Evolutionary conservation across 2,329 filamentous ascomycete genomes (phyloP).

Genomic region (Colletotrichum camelliae): DNA sequence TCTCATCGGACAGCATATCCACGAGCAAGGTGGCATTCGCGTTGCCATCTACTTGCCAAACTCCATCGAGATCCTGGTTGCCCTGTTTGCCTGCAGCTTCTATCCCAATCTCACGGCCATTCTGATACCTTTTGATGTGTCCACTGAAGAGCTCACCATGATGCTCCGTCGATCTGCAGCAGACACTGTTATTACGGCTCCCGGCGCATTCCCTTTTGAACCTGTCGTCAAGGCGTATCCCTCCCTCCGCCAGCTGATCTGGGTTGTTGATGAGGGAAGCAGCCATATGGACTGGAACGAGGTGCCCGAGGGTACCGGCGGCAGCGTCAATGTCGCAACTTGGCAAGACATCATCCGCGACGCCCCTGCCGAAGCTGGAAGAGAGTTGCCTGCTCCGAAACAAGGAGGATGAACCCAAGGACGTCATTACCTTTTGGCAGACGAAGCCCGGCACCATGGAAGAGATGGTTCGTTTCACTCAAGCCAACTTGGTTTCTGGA

Average conservation of each 20-base stretch:
- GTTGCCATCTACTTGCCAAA: conserved; percentile 94
- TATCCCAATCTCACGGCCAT: conserved; percentile 81
- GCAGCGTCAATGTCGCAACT: conserved; percentile 80
- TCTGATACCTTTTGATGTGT: conserved; percentile 81
- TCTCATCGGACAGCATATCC: conserved; percentile 78
- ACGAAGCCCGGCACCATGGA: conserved; percentile 54
- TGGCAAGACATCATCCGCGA: conserved; percentile 91
- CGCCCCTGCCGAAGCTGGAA: conserved; percentile 59
- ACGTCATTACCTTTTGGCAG: conserved; percentile 73
- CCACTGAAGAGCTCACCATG: conserved; percentile 70
- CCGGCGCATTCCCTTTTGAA: conserved; percentile 85
- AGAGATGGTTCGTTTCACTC: conserved; percentile 82
- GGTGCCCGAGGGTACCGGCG: conserved; percentile 77
- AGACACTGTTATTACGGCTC: conserved; percentile 83
- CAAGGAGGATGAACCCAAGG: conserved; percentile 55
- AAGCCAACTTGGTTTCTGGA: conserved; percentile 85
- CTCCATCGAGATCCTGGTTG: conserved; percentile 83
- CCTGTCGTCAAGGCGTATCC: conserved; percentile 72
- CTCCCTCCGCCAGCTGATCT: conserved; percentile 79
- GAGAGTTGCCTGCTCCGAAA: conserved; percentile 70
- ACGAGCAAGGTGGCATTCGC: conserved; percentile 73
- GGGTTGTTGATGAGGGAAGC: conserved; percentile 91
- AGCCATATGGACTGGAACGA: conserved; percentile 96
- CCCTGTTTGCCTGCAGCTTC: conserved; percentile 88
- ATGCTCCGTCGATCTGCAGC: conserved; percentile 77